These are phyloP conservation scores for Crithidia bombi DNA, from an alignment of 208 protist genomes.

Conservation along the genomic window DNA sequence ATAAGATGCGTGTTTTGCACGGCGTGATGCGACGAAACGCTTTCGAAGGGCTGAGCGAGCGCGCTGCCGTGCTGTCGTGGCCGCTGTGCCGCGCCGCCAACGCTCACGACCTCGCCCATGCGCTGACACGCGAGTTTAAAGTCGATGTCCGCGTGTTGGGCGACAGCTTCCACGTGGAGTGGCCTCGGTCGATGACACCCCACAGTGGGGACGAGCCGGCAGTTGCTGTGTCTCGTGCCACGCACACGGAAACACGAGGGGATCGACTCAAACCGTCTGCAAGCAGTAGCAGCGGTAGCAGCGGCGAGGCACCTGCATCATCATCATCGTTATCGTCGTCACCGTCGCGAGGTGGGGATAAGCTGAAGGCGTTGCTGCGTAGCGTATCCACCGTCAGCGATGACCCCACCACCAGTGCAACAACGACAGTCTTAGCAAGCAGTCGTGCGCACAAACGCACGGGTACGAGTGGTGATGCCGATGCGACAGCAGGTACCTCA, in stretches of 20 bases:
- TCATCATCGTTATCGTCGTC: not conserved
- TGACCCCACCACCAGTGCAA: not conserved
- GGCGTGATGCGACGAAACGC: constrained; percentile 65
- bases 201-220: too few species aligned
- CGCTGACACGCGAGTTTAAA: constrained; percentile 70
- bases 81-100: constrained; percentile 70
- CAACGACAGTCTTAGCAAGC: not conserved
- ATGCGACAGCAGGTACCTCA: not conserved
- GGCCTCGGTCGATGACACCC: constrained; percentile 21
- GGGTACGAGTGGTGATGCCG: not conserved
- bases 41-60: constrained; percentile 73
- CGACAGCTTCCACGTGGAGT: constrained; percentile 50
- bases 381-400: not conserved
- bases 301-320: not conserved
- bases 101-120: constrained; percentile 46
- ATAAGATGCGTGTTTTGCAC: constrained; percentile 74
- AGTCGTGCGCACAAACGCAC: not conserved
- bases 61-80: constrained; percentile 76
- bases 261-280: not conserved
- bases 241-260: too few species aligned
- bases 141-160: constrained; percentile 76
- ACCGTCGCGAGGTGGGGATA: not conserved
- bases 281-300: not conserved
- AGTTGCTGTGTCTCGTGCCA: too few species aligned
- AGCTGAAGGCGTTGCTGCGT: constrained; percentile 18